These are phyloP conservation scores for Bullera alba DNA, from an alignment of 768 basidiomycete species.

Conservation along the genomic window DNA sequence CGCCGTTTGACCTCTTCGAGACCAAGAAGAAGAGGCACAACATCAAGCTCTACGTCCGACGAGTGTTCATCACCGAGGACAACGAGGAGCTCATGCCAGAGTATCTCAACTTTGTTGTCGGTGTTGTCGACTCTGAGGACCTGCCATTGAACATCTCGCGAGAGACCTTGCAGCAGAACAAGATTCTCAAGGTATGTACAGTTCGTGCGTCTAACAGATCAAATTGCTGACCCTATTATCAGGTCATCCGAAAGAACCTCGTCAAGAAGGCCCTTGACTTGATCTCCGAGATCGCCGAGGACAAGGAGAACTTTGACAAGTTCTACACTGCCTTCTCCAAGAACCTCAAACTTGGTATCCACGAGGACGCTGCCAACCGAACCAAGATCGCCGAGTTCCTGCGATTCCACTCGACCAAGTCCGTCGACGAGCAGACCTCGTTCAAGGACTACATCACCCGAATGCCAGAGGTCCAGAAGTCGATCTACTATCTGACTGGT, in stretches of 20 bases:
- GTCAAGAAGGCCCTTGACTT: slow-evolving; percentile 97
- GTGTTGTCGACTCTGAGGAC: slow-evolving; percentile 99
- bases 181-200: slow-evolving; percentile 94
- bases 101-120: slow-evolving; percentile 99
- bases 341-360: slow-evolving; percentile 99
- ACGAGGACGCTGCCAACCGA: slow-evolving; percentile 98
- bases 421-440: slow-evolving; percentile 79
- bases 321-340: slow-evolving; percentile 97
- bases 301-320: slow-evolving; percentile 75
- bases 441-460: slow-evolving; percentile 99
- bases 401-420: slow-evolving; percentile 95
- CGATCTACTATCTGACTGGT: slow-evolving; percentile 98
- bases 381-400: slow-evolving; percentile 99
- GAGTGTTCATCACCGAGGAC: slow-evolving; percentile 99
- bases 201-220: too few species aligned
- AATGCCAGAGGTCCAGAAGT: slow-evolving; percentile 98
- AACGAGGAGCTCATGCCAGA: slow-evolving; percentile 89
- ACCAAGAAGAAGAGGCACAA: slow-evolving; percentile 99
- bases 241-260: slow-evolving; percentile 75
- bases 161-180: slow-evolving; percentile 99
- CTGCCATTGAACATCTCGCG: slow-evolving; percentile 99
- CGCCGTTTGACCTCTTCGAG: slow-evolving; percentile 99
- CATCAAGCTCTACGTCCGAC: slow-evolving; percentile 99
- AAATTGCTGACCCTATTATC: background rate
- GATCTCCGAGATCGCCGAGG: slow-evolving; percentile 92